Base-by-base conservation (phyloP, 2,329 filamentous ascomycete species). In the Exophiala sp. region DNA sequence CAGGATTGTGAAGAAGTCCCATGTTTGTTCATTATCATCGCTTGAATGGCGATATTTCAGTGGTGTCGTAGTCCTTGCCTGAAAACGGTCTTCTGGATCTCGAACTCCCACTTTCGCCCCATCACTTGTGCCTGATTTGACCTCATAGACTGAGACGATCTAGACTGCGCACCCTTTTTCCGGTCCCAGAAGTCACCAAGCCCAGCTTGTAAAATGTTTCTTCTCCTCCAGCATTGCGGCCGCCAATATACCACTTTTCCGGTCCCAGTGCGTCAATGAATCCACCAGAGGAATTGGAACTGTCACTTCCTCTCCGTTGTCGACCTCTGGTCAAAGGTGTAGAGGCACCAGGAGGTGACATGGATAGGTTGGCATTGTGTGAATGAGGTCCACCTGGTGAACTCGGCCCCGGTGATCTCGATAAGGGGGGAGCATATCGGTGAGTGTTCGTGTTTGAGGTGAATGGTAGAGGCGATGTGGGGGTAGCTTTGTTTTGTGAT, bases 161-260 rank as follows among this genome's bases (percentile, higher is more conserved):
- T 58, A 77, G 67, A 60, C 75, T 78, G 38, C 72, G 72, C 7
- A 75, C 72, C 55, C 74, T 62, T 16, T 68, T 70, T 7, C 70
- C 73, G 42, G 72, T 62, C 46, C 72, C 63, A 33, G 71, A 73
- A 4, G 72, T 75, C 18, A 77, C 75, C 69, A 77, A 71, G 3
- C 75, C 75, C 5, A 78, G 59, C 7, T 72, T 68, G 52, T 78
- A 77, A 52, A 77, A 76, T 45, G 73, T 69, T 57, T 78, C 75
- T 63, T 78, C 75, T 1, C 75, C 75, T 12, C 63, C 68, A 9
- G 72, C 69, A 18, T 72, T 77, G 34, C 73, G 66, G 3, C 76
- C 76, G 3, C 76, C 76, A 21, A 78, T 75, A 64, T 77, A 78
- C 76, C 76, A 78, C 59, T 77, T 78, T 64, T 78, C 75, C 2